phyloP scores from a whole-genome alignment of 345 rosid species.

The Populus davidiana region DNA sequence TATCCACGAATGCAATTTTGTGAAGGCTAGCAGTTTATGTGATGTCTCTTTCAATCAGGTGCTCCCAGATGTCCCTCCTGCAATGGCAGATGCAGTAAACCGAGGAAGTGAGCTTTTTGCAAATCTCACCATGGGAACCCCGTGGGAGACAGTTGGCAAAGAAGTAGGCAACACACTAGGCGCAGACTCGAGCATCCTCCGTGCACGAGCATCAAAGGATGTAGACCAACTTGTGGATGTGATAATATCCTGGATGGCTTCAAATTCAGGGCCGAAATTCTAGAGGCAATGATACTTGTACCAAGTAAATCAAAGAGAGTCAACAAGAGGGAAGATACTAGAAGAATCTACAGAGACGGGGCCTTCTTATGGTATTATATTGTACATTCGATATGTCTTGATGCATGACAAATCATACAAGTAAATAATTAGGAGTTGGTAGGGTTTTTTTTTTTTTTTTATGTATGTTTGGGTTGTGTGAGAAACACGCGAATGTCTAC shows the following conservation, averaged over 20 bases:
- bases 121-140: slow-evolving; percentile 77
- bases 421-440: neutral
- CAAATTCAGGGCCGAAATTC: slow-evolving; percentile 62
- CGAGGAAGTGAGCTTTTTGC: slow-evolving; percentile 80
- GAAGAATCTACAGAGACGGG: neutral
- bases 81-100: slow-evolving; percentile 93
- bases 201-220: slow-evolving; percentile 68
- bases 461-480: neutral
- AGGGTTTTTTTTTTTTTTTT: no score
- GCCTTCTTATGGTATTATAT: neutral
- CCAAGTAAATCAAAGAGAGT: neutral
- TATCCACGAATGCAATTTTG: neutral
- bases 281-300: slow-evolving; percentile 35
- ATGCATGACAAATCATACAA: neutral
- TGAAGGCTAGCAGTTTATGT: neutral
- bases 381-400: slow-evolving; percentile 1
- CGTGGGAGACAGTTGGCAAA: slow-evolving; percentile 89
- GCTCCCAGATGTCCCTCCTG: slow-evolving; percentile 92
- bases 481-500: neutral
- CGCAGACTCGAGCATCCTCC: slow-evolving; percentile 56
- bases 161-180: slow-evolving; percentile 85
- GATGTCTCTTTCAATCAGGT: slow-evolving; percentile 43
- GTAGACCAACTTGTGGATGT: slow-evolving; percentile 61
- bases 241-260: slow-evolving; percentile 78
- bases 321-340: neutral